A percentile compares a stretch with the other conserved stretches of the same genome.
phyloP scores from a whole-genome alignment of 129 eudicot genomes.

The Oenanthe sinensis region DNA sequence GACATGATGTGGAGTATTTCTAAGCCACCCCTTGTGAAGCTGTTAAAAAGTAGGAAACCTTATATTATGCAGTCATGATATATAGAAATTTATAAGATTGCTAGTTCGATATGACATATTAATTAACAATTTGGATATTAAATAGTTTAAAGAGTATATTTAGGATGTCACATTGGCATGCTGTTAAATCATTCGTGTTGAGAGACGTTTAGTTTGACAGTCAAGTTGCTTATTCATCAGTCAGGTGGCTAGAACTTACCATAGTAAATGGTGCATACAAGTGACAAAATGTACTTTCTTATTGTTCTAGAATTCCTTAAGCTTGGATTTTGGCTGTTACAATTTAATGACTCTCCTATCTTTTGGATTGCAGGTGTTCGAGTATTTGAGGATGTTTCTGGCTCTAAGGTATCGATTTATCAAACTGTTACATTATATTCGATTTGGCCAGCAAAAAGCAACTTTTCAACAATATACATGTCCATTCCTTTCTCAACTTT shows the following conservation, averaged over 20 bases:
- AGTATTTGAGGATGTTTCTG: slow-evolving; percentile 76
- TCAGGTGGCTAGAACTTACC: background rate
- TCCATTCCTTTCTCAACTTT: background rate
- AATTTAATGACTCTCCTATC: background rate
- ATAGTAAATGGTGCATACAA: background rate
- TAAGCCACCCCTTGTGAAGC: background rate
- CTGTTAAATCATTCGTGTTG: background rate
- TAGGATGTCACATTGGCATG: background rate
- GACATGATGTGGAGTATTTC: background rate
- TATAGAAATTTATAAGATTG: background rate
- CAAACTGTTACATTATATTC: too few species aligned
- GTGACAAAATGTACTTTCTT: background rate
- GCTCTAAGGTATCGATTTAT: slow-evolving; percentile 45
- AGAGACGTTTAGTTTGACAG: background rate
- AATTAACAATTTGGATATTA: background rate
- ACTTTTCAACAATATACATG: background rate
- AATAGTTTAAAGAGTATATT: background rate
- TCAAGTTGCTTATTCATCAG: background rate
- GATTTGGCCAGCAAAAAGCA: background rate
- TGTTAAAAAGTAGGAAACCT: background rate
- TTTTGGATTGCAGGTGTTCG: slow-evolving; percentile 67
- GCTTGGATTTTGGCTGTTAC: background rate
- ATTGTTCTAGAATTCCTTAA: background rate
- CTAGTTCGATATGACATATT: background rate
- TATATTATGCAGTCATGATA: background rate